These are phyloP conservation scores for Kappamyces sp. DNA, from an alignment of 192 early-diverging fungal species.

Conservation along the genomic window DNA sequence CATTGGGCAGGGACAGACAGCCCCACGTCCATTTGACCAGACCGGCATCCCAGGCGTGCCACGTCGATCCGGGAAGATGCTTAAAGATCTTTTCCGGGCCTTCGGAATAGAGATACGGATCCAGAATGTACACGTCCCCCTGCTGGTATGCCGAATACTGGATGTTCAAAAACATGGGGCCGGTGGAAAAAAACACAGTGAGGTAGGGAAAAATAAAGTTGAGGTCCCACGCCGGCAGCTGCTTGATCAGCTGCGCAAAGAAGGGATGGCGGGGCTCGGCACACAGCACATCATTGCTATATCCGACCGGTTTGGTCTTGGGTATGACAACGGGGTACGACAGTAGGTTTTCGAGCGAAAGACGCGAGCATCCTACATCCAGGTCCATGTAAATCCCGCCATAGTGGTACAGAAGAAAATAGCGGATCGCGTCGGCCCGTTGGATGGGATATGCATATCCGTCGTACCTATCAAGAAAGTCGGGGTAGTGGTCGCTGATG, in stretches of 20 bases:
- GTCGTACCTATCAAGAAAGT: slow-evolving; percentile 26
- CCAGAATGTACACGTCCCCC: background rate
- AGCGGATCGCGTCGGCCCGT: slow-evolving; percentile 31
- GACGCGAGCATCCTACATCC: slow-evolving; percentile 27
- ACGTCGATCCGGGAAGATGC: slow-evolving; percentile 2
- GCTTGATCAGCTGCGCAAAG: slow-evolving; percentile 20
- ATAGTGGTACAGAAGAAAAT: slow-evolving; percentile 29
- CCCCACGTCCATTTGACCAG: background rate
- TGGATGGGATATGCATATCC: slow-evolving; percentile 28
- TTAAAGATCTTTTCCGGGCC: background rate
- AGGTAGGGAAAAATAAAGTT: slow-evolving; percentile 26
- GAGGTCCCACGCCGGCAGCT: slow-evolving; percentile 20
- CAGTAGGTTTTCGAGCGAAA: slow-evolving; percentile 18
- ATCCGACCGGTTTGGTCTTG: slow-evolving; percentile 32
- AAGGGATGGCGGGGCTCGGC: slow-evolving; percentile 17
- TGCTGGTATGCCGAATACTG: slow-evolving; percentile 10
- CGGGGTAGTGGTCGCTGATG: slow-evolving; percentile 19
- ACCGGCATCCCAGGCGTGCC: slow-evolving; percentile 9
- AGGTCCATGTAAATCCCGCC: slow-evolving; percentile 38
- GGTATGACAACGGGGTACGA: slow-evolving; percentile 28
- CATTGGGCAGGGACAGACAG: background rate
- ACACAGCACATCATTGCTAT: slow-evolving; percentile 33
- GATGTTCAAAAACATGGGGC: slow-evolving; percentile 31
- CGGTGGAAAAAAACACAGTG: slow-evolving; percentile 37
- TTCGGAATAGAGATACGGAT: slow-evolving; percentile 4